A percentile compares a stretch with the other conserved stretches of the same genome.
Conservation (phyloP, 2,329 filamentous ascomycete species). For the Trichoderma sp. region DNA sequence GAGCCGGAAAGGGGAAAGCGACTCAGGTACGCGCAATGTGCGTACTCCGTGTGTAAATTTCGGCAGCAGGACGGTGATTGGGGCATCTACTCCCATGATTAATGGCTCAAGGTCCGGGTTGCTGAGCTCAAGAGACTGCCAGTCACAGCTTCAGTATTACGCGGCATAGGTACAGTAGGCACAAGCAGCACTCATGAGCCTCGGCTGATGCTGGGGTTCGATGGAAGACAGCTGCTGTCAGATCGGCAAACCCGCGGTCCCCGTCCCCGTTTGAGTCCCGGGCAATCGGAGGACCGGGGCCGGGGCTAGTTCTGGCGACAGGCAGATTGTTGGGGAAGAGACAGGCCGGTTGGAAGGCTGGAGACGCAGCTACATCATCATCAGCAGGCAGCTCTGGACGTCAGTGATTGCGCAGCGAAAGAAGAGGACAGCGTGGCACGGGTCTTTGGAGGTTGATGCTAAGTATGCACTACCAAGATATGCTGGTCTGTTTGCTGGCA, state of each 20-base stretch:
- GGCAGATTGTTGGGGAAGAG: not conserved
- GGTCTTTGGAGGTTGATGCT: not conserved
- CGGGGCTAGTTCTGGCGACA: not conserved
- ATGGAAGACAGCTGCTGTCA: not conserved
- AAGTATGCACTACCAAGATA: not conserved
- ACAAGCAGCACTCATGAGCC: not conserved
- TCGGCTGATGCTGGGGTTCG: not conserved
- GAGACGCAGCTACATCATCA: not conserved
- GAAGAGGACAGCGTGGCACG: not conserved
- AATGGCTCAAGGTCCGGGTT: not conserved
- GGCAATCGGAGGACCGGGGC: slow-evolving; percentile 4
- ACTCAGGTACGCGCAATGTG: not conserved
- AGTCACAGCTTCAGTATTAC: not conserved
- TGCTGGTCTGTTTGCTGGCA: not conserved
- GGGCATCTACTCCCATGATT: not conserved
- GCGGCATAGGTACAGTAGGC: not conserved
- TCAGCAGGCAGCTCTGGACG: not conserved
- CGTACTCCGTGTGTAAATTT: not conserved
- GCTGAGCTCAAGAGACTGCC: not conserved
- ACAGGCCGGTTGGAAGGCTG: not conserved
- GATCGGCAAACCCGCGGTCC: not conserved
- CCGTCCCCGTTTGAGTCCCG: not conserved
- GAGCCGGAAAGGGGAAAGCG: not conserved
- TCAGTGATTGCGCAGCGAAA: not conserved
- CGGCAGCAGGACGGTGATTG: not conserved